Conservation (phyloP, 371 early-diverging fungal genomes). For the Rhizomucor miehei region DNA sequence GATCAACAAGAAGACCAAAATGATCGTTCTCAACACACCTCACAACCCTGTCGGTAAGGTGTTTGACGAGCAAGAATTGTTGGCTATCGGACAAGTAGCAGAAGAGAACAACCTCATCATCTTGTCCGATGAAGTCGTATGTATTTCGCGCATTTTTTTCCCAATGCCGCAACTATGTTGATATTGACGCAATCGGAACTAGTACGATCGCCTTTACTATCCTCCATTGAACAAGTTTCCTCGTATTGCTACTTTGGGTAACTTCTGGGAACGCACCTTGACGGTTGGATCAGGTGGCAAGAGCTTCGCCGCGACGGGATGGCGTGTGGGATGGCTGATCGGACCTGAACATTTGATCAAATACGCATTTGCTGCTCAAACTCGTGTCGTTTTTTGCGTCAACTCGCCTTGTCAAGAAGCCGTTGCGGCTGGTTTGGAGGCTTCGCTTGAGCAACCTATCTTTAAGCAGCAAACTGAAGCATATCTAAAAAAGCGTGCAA, state of each 20-base stretch:
- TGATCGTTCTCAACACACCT: constrained; percentile 93
- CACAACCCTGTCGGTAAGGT: constrained; percentile 94
- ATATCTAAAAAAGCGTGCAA: constrained; percentile 74
- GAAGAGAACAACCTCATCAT: constrained; percentile 82
- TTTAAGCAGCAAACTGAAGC: constrained; percentile 66
- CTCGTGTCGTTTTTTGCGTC: constrained; percentile 86
- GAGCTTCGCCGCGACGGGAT: constrained; percentile 94
- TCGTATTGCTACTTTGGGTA: constrained; percentile 78
- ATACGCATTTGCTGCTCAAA: constrained; percentile 83
- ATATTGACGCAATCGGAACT: not conserved
- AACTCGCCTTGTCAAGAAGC: constrained; percentile 93
- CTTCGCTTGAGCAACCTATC: constrained; percentile 59
- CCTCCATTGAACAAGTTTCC: constrained; percentile 61
- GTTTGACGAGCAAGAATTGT: constrained; percentile 79
- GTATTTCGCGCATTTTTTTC: constrained; percentile 1
- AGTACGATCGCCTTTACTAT: constrained; percentile 91
- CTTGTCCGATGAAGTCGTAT: constrained; percentile 89
- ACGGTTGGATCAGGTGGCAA: constrained; percentile 95
- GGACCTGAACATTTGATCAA: constrained; percentile 77
- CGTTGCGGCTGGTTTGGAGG: constrained; percentile 74
- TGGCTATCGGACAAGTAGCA: constrained; percentile 78
- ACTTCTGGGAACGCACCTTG: constrained; percentile 90
- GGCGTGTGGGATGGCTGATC: constrained; percentile 95
- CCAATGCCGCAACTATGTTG: not conserved
- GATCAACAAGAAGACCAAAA: constrained; percentile 78